Conservation (phyloP, 345 rosid species). For the Euphorbia tirucalli region DNA sequence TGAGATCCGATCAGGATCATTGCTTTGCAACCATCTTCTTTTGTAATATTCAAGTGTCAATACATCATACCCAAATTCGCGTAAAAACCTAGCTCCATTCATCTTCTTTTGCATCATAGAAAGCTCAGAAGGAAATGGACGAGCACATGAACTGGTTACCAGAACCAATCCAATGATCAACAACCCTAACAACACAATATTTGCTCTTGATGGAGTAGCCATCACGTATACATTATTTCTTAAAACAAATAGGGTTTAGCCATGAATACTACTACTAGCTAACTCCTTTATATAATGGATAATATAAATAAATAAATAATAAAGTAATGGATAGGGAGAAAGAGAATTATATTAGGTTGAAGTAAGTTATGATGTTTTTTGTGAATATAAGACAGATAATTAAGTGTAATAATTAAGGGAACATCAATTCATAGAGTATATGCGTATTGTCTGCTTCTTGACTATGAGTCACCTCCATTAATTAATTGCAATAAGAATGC, state of each 20-base stretch:
- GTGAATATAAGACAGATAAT: background rate
- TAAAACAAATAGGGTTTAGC: too few species aligned
- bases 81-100: background rate
- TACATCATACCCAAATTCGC: slow-evolving; percentile 24
- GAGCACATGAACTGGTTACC: slow-evolving; percentile 15
- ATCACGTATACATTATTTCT: background rate
- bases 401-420: background rate
- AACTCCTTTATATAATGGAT: background rate
- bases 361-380: background rate
- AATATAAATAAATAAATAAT: too few species aligned
- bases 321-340: background rate
- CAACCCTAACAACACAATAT: too few species aligned
- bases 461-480: slow-evolving; percentile 29
- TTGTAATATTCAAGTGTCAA: slow-evolving; percentile 4
- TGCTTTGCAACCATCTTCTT: slow-evolving; percentile 28
- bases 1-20: slow-evolving; percentile 19
- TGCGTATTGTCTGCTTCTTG: too few species aligned
- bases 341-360: background rate
- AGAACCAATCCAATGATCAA: slow-evolving; percentile 19
- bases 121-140: background rate
- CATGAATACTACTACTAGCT: background rate
- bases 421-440: too few species aligned
- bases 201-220: slow-evolving; percentile 19
- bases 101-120: slow-evolving; percentile 1
- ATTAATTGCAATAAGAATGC: background rate